Evolutionary conservation across 768 basidiomycete species (phyloP), one percentile per base, ranked within the genome.

Genomic region (Trametes gibbosa): DNA sequence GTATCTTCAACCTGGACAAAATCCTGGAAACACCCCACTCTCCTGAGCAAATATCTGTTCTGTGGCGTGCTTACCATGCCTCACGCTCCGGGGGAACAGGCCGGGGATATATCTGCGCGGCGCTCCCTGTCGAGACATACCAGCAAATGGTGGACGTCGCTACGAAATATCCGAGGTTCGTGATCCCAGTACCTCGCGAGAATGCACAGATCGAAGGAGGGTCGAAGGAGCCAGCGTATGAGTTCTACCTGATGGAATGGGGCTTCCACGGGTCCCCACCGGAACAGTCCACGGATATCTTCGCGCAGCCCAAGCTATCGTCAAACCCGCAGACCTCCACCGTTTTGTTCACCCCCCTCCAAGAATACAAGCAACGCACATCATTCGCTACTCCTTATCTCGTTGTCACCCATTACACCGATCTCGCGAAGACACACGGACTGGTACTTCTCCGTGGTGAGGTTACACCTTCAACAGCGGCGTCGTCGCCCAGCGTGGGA

Each of bases 201-300:
- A 67, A 72, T 9, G 50, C 59, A 16, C 51, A 69, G 24, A 65
- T 73, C 24, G 61, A 62, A 7, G 69, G 74, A 34, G 72, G 70
- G 6, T 64, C 67, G 21, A 63, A 66, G 13, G 53, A 73, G 34
- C 67, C 61, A 21, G 85, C 87, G 1, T 84, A 87, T 68, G 92
- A 92, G 68, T 90, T 92, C 69, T 93, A 86, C 72, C 87, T 86
- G 68, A 76, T 98, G 59, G 89, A 99, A 72, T 98, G 97, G 96
- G 79, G 81, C 39, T 89, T 96, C 71, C 87, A 96, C 69, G 83
- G 82, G 7, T 74, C 83, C 0, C 92, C 92, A 0, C 80, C 80
- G 1, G 72, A 78, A 5, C 88, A 90, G 5, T 73, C 77, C 16
- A 56, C 65, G 29, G 77, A 85, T 66, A 74, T 76, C 5, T 83